phyloP scores from a whole-genome alignment of 1,139 yeast species.

The Geotrichum reessii region DNA sequence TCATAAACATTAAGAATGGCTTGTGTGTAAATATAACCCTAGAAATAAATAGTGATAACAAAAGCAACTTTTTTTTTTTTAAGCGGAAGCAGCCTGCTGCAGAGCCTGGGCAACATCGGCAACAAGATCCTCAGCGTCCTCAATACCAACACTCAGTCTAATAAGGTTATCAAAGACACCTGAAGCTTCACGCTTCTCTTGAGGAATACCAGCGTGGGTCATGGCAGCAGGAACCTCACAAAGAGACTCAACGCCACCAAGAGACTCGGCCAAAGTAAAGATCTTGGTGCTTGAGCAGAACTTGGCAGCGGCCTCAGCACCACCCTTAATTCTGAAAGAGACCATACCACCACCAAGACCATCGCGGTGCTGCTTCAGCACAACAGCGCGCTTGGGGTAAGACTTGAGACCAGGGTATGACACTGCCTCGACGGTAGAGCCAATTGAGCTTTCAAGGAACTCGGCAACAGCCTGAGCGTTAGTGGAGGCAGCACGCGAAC shows the following conservation, averaged over 20 bases:
- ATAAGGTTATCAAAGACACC: conserved; percentile 81
- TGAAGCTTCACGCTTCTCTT: conserved; percentile 68
- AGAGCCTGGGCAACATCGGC: conserved; percentile 71
- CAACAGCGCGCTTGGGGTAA: conserved; percentile 60
- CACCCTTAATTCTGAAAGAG: conserved; percentile 80
- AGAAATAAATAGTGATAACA: conserved; percentile 6
- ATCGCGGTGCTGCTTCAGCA: conserved; percentile 70
- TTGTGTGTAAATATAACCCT: background rate
- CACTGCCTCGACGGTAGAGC: conserved; percentile 54
- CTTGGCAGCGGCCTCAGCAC: conserved; percentile 66
- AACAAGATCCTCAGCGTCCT: conserved; percentile 72
- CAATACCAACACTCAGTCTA: conserved; percentile 83
- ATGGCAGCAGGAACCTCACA: conserved; percentile 85
- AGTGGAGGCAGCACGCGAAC: conserved; percentile 64
- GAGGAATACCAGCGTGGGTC: conserved; percentile 92
- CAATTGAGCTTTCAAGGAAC: conserved; percentile 43
- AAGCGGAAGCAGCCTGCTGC: conserved; percentile 33
- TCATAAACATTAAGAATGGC: background rate
- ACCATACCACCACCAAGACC: conserved; percentile 91
- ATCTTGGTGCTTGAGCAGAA: conserved; percentile 70
- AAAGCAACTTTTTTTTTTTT: conserved; percentile 2
- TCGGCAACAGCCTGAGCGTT: conserved; percentile 71
- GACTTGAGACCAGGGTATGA: conserved; percentile 78
- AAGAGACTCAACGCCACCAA: conserved; percentile 85
- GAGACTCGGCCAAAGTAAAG: conserved; percentile 82